phyloP scores from a whole-genome alignment of 805 yeast genomes.

The Zygosaccharomyces gambellarensis region DNA sequence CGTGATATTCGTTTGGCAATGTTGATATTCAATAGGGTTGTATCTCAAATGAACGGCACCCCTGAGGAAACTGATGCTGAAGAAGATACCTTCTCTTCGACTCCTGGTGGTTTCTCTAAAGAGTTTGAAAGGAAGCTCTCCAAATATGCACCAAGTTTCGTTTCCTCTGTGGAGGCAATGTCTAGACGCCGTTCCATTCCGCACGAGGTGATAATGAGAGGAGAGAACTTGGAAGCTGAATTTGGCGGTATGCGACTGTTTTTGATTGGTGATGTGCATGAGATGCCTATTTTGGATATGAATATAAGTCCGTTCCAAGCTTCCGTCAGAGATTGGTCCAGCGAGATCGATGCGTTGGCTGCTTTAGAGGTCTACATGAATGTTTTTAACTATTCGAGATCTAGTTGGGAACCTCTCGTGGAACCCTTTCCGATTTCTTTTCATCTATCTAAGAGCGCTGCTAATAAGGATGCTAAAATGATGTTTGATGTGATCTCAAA shows the following conservation, averaged over 20 bases:
- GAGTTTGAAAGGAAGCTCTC: constrained; percentile 58
- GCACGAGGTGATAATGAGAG: constrained; percentile 48
- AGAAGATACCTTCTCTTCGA: constrained; percentile 6
- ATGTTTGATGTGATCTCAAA: constrained; percentile 69
- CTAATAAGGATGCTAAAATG: constrained; percentile 44
- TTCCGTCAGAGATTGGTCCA: constrained; percentile 77
- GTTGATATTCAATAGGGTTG: constrained; percentile 66
- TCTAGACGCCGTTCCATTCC: constrained; percentile 33
- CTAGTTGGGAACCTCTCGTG: constrained; percentile 91
- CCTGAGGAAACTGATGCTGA: constrained; percentile 13
- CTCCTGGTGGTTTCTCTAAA: constrained; percentile 48
- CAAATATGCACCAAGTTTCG: constrained; percentile 64
- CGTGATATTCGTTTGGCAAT: constrained; percentile 82
- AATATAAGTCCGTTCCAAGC: constrained; percentile 64
- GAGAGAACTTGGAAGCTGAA: constrained; percentile 61
- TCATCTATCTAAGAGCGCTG: constrained; percentile 49
- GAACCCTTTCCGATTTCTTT: constrained; percentile 83
- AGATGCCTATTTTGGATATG: constrained; percentile 80
- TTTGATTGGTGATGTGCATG: constrained; percentile 85
- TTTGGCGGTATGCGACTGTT: constrained; percentile 77
- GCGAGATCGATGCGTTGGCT: constrained; percentile 67
- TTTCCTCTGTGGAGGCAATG: constrained; percentile 35
- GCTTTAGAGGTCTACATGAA: constrained; percentile 63
- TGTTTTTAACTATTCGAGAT: constrained; percentile 80
- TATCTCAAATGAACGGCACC: constrained; percentile 41